Evolutionary conservation across 208 protist species (phyloP).

Genomic region (Entamoeba invadens): DNA sequence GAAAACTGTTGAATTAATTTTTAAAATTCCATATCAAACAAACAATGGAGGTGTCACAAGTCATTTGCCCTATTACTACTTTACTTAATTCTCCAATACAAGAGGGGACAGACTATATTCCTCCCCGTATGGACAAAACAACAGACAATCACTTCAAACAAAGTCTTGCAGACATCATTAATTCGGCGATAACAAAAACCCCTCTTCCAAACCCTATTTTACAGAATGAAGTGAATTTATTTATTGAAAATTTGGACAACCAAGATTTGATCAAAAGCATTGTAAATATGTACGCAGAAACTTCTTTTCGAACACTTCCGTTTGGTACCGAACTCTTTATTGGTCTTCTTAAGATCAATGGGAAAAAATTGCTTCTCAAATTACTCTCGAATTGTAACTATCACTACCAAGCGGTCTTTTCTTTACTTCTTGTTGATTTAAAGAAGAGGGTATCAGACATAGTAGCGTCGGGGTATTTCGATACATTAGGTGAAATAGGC

Average conservation of each 20-base stretch:
- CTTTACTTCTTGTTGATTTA: neutral
- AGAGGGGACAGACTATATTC: neutral
- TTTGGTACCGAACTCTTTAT: neutral
- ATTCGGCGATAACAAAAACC: neutral
- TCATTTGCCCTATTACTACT: neutral
- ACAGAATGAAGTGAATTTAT: neutral
- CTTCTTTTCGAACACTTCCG: neutral
- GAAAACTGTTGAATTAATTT: too few relatives aligned
- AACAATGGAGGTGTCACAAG: too few relatives aligned
- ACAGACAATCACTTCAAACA: neutral
- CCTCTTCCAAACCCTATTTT: neutral
- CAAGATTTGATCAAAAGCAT: neutral
- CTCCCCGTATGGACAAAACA: neutral
- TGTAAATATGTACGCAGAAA: neutral
- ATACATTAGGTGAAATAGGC: neutral
- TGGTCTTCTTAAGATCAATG: neutral
- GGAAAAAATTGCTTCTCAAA: neutral
- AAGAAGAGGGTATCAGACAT: neutral
- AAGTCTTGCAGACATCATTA: neutral
- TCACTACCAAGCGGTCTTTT: neutral
- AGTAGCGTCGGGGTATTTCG: neutral
- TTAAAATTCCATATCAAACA: too few relatives aligned
- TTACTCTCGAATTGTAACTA: neutral
- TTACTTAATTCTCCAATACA: neutral
- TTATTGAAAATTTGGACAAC: neutral